Percentiles rank a stretch among this genome's conserved stretches.
These are phyloP conservation scores for Suillus clintonianus DNA, from an alignment of 768 basidiomycete species.

Conservation along the genomic window DNA sequence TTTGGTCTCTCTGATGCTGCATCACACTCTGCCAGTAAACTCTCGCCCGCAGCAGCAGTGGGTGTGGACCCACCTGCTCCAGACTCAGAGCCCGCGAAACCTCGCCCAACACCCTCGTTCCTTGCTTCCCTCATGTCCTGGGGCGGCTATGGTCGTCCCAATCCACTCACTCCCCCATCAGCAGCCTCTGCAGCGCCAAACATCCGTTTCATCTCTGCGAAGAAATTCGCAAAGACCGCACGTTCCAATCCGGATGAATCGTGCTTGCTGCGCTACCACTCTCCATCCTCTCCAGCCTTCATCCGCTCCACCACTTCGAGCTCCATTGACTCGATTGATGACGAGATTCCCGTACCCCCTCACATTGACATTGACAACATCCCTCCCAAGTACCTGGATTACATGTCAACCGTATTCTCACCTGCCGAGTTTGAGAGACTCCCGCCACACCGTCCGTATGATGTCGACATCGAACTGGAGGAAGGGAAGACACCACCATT, in stretches of 20 bases:
- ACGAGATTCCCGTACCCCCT: neutral
- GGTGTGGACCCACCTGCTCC: neutral
- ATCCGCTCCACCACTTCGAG: constrained; percentile 2
- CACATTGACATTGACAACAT: neutral
- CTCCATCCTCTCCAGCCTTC: neutral
- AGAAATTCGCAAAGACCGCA: neutral
- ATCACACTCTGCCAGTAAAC: neutral
- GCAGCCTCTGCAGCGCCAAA: neutral
- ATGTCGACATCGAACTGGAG: constrained; percentile 37
- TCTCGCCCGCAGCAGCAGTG: neutral
- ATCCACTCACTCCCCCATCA: neutral
- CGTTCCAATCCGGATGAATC: neutral
- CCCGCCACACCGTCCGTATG: constrained; percentile 32
- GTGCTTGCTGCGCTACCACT: neutral
- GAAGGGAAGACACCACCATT: constrained; percentile 24
- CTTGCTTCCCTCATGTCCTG: neutral
- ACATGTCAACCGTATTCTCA: constrained; percentile 22
- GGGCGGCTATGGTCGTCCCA: constrained; percentile 2
- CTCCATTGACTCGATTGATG: neutral
- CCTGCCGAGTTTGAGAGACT: constrained; percentile 28
- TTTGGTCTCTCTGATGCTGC: too few relatives aligned
- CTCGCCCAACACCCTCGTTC: neutral
- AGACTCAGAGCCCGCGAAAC: neutral
- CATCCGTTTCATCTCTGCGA: neutral
- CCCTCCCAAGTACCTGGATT: neutral